phyloP scores from a whole-genome alignment of 2,329 filamentous ascomycete species.

The Ilyonectria sp. region DNA sequence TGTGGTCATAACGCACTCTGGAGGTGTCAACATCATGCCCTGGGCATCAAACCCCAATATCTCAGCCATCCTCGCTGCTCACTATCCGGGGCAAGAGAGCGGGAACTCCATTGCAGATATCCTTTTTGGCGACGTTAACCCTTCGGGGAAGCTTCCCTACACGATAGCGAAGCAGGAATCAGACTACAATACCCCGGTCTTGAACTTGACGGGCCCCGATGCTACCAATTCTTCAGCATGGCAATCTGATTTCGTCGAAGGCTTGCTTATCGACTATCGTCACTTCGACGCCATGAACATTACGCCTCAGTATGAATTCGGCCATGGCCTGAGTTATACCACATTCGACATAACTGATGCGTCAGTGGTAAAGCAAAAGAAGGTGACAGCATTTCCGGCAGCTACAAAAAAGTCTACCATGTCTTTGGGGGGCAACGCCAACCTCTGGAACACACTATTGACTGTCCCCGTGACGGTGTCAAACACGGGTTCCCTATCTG shows the following conservation, averaged over 20 bases:
- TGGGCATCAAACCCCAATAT: conserved; percentile 74
- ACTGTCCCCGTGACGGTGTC: conserved; percentile 72
- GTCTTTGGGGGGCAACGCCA: conserved; percentile 59
- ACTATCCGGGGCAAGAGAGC: conserved; percentile 74
- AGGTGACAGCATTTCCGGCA: conserved; percentile 53
- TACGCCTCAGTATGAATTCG: conserved; percentile 79
- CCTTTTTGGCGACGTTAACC: conserved; percentile 72
- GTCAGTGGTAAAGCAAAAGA: conserved; percentile 49
- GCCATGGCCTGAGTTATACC: conserved; percentile 82
- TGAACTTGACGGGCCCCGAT: conserved; percentile 56
- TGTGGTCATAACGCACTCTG: conserved; percentile 70
- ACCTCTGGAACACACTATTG: conserved; percentile 61
- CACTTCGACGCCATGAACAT: conserved; percentile 79
- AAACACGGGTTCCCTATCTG: conserved; percentile 72
- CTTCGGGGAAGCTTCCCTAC: conserved; percentile 71
- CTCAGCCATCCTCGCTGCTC: conserved; percentile 73
- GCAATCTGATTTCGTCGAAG: conserved; percentile 67
- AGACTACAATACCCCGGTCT: conserved; percentile 67
- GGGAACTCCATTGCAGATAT: conserved; percentile 74
- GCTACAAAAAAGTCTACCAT: conserved; percentile 52
- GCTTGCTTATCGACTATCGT: conserved; percentile 75
- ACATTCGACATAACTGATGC: conserved; percentile 74
- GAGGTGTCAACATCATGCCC: conserved; percentile 70
- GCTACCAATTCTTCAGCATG: conserved; percentile 61
- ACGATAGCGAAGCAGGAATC: conserved; percentile 70